Base-by-base conservation (phyloP, 2,329 filamentous ascomycete species). In the Microdochium trichocladiopsis region DNA sequence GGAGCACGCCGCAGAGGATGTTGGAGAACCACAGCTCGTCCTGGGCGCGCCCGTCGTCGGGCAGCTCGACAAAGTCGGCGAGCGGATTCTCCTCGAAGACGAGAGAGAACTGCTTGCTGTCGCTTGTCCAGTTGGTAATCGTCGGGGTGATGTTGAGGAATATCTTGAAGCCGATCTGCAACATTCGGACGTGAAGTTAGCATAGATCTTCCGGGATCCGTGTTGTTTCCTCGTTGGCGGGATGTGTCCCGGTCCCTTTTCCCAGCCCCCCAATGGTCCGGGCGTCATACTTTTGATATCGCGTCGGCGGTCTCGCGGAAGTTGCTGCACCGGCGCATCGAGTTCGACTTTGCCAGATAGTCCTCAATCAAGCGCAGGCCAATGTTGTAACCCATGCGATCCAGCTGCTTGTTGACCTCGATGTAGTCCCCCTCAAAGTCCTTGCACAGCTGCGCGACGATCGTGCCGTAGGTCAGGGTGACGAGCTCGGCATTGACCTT, bases 311-410 rank as follows among this genome's bases (percentile, higher is more conserved):
- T 97, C 69, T 99, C 94, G 54, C 89, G 82, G 66, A 99, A 96
- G 73, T 94, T 97, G 61, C 83, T 79, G 71, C 94, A 99, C 58
- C 91, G 82, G 61, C 90, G 89, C 80, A 86, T 86, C 2, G 88
- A 90, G 61, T 90, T 93, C 4, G 91, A 94, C 70, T 96, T 97
- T 62, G 94, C 94, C 18, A 99, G 83, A 65, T 96, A 99, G 72
- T 99, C 94, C 63, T 99, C 94, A 61, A 99, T 96, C 59, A 99
- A 74, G 36, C 94, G 88, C 65, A 97, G 78, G 25, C 94, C 94
- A 58, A 99, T 99, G 65, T 97, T 97, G 74, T 97, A 96, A 52
- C 94, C 94, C 94, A 99, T 99, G 73, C 93, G 95, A 67, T 99
- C 94, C 47, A 99, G 80, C 69, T 99, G 94, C 69, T 93, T 91